Conservation (phyloP, 1,284 basidiomycete species). For the Ceratobasidium sp. region DNA sequence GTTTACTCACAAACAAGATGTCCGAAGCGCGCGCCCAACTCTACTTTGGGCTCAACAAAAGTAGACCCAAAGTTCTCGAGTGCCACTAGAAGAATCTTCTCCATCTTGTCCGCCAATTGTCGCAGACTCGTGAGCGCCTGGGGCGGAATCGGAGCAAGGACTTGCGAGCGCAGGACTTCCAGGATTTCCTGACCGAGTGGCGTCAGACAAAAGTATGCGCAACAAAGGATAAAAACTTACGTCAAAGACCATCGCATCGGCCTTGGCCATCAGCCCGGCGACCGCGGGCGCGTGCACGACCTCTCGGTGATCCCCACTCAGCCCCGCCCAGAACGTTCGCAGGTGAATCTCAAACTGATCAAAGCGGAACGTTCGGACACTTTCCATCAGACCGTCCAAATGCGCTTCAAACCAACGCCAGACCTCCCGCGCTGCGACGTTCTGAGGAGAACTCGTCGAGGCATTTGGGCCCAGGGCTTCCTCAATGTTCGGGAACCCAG, state of each 20-base stretch:
- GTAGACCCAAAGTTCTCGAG: slow-evolving; percentile 84
- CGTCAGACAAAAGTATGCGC: slow-evolving; percentile 12
- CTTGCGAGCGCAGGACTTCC: slow-evolving; percentile 82
- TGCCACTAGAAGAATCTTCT: slow-evolving; percentile 82
- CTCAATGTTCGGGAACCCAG: slow-evolving; percentile 83
- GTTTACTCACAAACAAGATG: slow-evolving; percentile 80
- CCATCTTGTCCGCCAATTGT: slow-evolving; percentile 89
- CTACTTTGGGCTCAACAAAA: slow-evolving; percentile 91
- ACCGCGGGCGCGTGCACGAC: slow-evolving; percentile 87
- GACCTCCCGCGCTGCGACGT: slow-evolving; percentile 79
- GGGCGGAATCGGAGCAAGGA: slow-evolving; percentile 78
- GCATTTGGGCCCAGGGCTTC: slow-evolving; percentile 73
- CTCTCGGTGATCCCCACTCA: slow-evolving; percentile 79
- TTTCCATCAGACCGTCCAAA: slow-evolving; percentile 79
- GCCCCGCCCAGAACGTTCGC: slow-evolving; percentile 80
- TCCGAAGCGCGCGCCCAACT: slow-evolving; percentile 86
- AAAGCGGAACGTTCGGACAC: slow-evolving; percentile 77
- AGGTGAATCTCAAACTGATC: slow-evolving; percentile 88
- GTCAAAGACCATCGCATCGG: slow-evolving; percentile 88
- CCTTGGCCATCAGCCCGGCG: slow-evolving; percentile 85
- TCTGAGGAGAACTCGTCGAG: slow-evolving; percentile 72
- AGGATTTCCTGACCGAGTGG: slow-evolving; percentile 74
- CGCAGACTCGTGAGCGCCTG: slow-evolving; percentile 74
- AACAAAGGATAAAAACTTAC: slow-evolving; percentile 59
- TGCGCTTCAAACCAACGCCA: slow-evolving; percentile 90